These are phyloP conservation scores for Gossypium longicalyx DNA, from an alignment of 345 rosid species.

Conservation along the genomic window DNA sequence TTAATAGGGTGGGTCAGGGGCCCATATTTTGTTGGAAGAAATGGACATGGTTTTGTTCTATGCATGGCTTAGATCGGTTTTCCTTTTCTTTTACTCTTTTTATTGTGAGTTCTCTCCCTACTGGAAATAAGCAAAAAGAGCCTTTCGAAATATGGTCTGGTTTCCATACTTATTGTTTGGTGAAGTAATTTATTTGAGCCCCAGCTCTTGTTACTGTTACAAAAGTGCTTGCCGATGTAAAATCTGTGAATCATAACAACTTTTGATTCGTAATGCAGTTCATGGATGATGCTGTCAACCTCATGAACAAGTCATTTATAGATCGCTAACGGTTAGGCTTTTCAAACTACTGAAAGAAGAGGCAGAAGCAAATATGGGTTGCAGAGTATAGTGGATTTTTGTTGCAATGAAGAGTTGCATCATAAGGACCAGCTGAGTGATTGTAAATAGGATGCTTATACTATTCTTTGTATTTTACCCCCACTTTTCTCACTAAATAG, in stretches of 20 bases:
- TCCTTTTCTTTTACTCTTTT: background rate
- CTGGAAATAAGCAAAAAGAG: background rate
- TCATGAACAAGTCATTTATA: slow-evolving; percentile 83
- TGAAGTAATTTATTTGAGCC: background rate
- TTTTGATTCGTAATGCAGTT: slow-evolving; percentile 47
- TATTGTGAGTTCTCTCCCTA: background rate
- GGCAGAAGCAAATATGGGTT: slow-evolving; percentile 11
- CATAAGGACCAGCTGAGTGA: slow-evolving; percentile 1
- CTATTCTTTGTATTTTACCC: background rate
- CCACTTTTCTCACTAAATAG: background rate
- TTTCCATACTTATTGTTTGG: background rate
- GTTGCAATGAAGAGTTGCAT: slow-evolving; percentile 11
- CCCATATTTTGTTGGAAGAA: background rate
- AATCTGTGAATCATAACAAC: background rate
- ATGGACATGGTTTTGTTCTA: background rate
- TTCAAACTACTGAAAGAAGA: slow-evolving; percentile 9
- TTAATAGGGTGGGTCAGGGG: background rate
- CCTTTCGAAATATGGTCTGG: background rate
- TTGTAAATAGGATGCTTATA: slow-evolving; percentile 18
- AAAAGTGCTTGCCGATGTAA: background rate
- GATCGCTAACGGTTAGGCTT: slow-evolving; percentile 44
- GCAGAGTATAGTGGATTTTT: background rate
- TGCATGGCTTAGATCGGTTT: background rate
- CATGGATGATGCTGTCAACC: slow-evolving; percentile 78
- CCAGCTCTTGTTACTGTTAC: background rate